Base-by-base conservation (phyloP, 2,329 filamentous ascomycete species). In the Hymenoscyphus fructigenus region DNA sequence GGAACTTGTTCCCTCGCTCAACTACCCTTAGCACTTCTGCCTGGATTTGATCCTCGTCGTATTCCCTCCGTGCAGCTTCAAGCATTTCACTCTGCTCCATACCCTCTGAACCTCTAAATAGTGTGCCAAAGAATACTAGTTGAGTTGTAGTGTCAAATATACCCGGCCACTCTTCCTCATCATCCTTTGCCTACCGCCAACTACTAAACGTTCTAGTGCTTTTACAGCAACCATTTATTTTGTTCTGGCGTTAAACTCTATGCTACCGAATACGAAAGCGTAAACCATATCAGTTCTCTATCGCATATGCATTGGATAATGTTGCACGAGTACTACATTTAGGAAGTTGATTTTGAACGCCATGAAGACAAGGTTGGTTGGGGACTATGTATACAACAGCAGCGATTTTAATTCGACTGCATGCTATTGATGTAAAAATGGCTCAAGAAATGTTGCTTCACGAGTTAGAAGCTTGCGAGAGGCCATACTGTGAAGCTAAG, bases 81-180 rank as follows among this genome's bases (percentile, higher is more conserved):
- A 57, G 53, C 26, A 57, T 57, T 14, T 57, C 53, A 34, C 53
- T 57, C 53, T 57, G 26, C 23, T 57, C 15, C 26, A 57, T 57
- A 10, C 53, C 53, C 23, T 57, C 53, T 29, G 53, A 28, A 5
- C 53, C 53, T 32, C 23, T 28, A 26, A 57, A 57, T 57, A 12
- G 53, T 34, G 53, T 57, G 53, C 53, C 26, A 26, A 57, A 57
- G 53, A 57, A 57, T 2, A 29, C 53, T 6, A 57, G 53, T 1
- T 12, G 4, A 20, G 53, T 34, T n/a, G 53, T 57, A 34, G 53
- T 7, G 1, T 47, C 41, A 47, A 47, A 47, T 47, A 47, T 47
- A 5, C 6, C 41, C 17, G 41, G n/a, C 41, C 41, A 47, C 41
- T 47, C 41, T 6, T 47, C 41, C 20, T 47, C 20, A 20, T 47